Evolutionary conservation across 805 yeast species (phyloP), one percentile per base, ranked within the genome.

Genomic region (Schizosaccharomyces osmophilus): DNA sequence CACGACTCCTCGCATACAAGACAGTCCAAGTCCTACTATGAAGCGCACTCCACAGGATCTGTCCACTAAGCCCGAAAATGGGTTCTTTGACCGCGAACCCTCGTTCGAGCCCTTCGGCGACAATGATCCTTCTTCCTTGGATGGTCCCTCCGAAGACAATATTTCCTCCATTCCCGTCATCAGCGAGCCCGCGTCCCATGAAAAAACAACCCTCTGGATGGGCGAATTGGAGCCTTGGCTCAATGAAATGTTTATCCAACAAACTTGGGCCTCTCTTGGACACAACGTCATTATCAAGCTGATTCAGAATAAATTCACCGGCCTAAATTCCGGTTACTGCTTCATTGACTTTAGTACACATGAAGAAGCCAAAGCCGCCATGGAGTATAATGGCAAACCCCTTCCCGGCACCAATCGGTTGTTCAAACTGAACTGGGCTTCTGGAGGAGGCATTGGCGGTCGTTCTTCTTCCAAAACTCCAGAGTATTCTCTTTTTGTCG

Each of bases 141-240:
- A 36, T 36, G 15, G 41, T 13, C 41, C 41, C 13, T 36, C 41
- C 41, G 3, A 36, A 9, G 2, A 36, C 8, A 36, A 36, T 13
- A 3, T 1, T 36, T 9, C 41, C 15, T 36, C 41, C 17, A 11
- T 36, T 13, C 41, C 41, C 41, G 4, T 36, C 17, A 36, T 36
- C 13, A 36, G 41, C 15, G 41, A 36, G 15, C 41, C 41, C 41
- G 15, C 4, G 11, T 11, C 17, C 57, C 32, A 51, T 51, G 19
- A n/a, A 22, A 57, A 57, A 29, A 57, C 29, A n/a, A 57, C 60
- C 8, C 29, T 59, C 29, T 64, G 67, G 67, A 89, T 88, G 81
- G 97, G 96, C 26, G 96, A 87, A 67, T 73, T 88, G 57, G 95
- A 87, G 66, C 85, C 85, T 9, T 75, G 79, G 69, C 85, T 95